phyloP scores from a whole-genome alignment of 2,329 filamentous ascomycete genomes.

The Botrytis fabae region DNA sequence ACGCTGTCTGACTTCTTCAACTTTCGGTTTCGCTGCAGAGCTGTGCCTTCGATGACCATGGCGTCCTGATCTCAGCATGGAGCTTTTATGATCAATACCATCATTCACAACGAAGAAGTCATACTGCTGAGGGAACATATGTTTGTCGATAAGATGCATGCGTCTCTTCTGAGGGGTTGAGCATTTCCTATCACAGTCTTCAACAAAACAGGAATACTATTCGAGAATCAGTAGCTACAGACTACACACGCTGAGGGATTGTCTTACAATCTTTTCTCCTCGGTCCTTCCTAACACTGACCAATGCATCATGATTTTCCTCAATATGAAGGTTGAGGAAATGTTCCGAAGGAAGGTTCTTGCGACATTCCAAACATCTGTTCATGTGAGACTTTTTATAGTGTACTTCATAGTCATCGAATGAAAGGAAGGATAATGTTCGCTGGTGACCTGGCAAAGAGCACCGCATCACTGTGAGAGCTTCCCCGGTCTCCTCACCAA shows the following conservation, averaged over 20 bases:
- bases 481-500: slow-evolving; percentile 57
- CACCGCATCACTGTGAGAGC: slow-evolving; percentile 66
- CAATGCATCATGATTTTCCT: slow-evolving; percentile 87
- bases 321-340: slow-evolving; percentile 79
- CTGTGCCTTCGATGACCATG: slow-evolving; percentile 51
- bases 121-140: slow-evolving; percentile 84
- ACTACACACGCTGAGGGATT: neutral
- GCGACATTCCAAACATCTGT: slow-evolving; percentile 80
- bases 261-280: slow-evolving; percentile 80
- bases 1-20: slow-evolving; percentile 33
- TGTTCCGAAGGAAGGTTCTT: slow-evolving; percentile 87
- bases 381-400: slow-evolving; percentile 76
- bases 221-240: slow-evolving; percentile 15
- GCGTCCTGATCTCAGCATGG: slow-evolving; percentile 66
- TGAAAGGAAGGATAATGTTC: slow-evolving; percentile 67
- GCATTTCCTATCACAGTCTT: slow-evolving; percentile 83
- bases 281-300: slow-evolving; percentile 68
- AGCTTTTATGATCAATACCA: slow-evolving; percentile 83
- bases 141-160: slow-evolving; percentile 90
- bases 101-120: slow-evolving; percentile 85
- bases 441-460: slow-evolving; percentile 75
- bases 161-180: slow-evolving; percentile 79
- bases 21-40: slow-evolving; percentile 44
- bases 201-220: slow-evolving; percentile 85
- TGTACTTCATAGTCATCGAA: slow-evolving; percentile 86